Conservation (phyloP, 2,329 filamentous ascomycete genomes). For the Aspergillus pseudoviridinutans region DNA sequence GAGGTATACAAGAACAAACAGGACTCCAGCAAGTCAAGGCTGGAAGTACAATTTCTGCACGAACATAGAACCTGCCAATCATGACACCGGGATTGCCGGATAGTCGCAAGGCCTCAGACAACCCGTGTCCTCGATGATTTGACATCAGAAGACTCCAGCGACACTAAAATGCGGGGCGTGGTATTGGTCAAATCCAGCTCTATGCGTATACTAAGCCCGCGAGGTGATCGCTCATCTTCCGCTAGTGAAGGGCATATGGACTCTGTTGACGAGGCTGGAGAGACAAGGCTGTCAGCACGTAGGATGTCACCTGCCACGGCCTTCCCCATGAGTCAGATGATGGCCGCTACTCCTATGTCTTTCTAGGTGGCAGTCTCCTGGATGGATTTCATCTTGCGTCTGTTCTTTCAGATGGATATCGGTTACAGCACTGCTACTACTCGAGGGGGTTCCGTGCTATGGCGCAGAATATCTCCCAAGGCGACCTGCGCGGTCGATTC, state of each 20-base stretch:
- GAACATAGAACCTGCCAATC: background rate
- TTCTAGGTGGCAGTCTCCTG: background rate
- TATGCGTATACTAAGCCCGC: background rate
- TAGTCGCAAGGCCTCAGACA: background rate
- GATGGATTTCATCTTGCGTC: background rate
- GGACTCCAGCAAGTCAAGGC: background rate
- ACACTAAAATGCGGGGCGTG: background rate
- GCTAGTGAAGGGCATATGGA: background rate
- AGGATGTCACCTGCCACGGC: conserved; percentile 12
- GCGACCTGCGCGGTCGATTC: conserved; percentile 7
- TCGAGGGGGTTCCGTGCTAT: background rate
- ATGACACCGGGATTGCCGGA: background rate
- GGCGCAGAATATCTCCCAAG: background rate
- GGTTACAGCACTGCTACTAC: background rate
- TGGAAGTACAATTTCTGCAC: background rate
- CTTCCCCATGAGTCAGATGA: conserved; percentile 11
- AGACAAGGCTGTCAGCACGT: conserved; percentile 3
- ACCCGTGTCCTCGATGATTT: background rate
- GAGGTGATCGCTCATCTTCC: background rate
- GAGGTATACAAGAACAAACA: background rate
- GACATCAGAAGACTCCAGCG: background rate
- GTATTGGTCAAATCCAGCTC: background rate
- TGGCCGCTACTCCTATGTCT: background rate
- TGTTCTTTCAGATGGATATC: background rate
- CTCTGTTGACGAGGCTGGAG: conserved; percentile 6